Conservation (phyloP, 495 filamentous ascomycete species). For the Annulohypoxylon maeteangense region DNA sequence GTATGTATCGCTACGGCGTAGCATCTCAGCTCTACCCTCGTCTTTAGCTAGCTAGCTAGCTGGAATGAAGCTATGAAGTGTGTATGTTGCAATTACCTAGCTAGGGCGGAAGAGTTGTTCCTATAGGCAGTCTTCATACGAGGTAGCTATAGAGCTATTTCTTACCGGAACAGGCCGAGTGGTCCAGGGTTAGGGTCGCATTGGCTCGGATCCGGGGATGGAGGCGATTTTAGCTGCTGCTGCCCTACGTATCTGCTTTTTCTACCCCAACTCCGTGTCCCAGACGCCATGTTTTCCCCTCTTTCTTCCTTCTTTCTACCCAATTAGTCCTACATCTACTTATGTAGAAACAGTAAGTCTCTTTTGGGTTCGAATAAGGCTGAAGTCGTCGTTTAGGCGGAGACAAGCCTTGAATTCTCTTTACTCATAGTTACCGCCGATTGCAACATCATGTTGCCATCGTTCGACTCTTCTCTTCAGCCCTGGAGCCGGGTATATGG, state of each 20-base stretch:
- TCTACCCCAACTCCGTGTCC: background rate
- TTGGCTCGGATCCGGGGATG: constrained; percentile 24
- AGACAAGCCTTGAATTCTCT: background rate
- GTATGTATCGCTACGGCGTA: background rate
- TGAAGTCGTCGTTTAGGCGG: constrained; percentile 22
- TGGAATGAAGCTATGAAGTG: background rate
- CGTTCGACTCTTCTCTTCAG: constrained; percentile 4
- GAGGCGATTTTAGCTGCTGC: constrained; percentile 1
- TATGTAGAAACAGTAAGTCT: constrained; percentile 1
- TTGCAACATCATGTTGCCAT: constrained; percentile 32
- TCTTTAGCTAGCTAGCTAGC: no score
- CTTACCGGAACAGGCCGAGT: constrained; percentile 12
- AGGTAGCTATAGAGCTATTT: background rate
- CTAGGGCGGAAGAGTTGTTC: background rate
- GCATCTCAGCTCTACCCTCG: background rate
- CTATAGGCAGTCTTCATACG: background rate
- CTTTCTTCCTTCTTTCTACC: background rate
- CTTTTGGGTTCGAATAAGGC: constrained; percentile 16
- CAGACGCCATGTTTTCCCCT: constrained; percentile 3
- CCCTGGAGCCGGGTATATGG: background rate
- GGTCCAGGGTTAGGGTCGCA: constrained; percentile 26
- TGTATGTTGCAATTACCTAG: background rate
- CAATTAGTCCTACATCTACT: background rate
- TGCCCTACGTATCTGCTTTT: constrained; percentile 5
- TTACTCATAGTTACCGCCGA: background rate